A percentile compares a stretch with the other conserved stretches of the same genome.
These are phyloP conservation scores for Hordeum marinum DNA, from an alignment of 176 grass and related monocot genomes.

Conservation along the genomic window DNA sequence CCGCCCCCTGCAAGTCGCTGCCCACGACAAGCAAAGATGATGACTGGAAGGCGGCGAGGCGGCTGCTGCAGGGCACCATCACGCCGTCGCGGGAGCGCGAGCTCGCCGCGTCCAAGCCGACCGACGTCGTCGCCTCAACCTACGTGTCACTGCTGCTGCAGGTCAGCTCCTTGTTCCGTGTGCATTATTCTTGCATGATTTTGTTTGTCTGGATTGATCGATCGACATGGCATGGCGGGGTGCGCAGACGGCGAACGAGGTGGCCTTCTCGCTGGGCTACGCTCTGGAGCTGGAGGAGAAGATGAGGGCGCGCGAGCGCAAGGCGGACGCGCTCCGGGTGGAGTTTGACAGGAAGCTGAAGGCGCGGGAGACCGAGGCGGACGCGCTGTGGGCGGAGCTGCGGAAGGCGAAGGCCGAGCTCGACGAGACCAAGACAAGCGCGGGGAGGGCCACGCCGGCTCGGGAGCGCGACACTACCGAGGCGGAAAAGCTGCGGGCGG, in stretches of 20 bases:
- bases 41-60: background rate
- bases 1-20: background rate
- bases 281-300: slow-evolving; percentile 16
- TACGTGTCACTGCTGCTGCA: background rate
- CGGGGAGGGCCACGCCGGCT: background rate
- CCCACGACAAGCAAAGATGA: background rate
- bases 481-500: background rate
- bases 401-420: background rate
- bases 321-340: background rate
- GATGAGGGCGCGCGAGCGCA: background rate
- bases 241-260: slow-evolving; percentile 11
- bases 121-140: background rate
- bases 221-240: background rate
- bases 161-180: background rate
- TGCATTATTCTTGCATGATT: background rate
- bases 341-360: slow-evolving; percentile 12
- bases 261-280: slow-evolving; percentile 9
- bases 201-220: background rate
- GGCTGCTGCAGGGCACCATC: slow-evolving; percentile 8
- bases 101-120: slow-evolving; percentile 4
- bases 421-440: background rate
- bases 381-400: slow-evolving; percentile 5
- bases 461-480: background rate
- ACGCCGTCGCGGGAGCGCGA: background rate
- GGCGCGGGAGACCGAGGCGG: background rate